Evolutionary conservation across 441 rosid species (phyloP), one percentile per base, ranked within the genome.

Genomic region (Metrosideros polymorpha): DNA sequence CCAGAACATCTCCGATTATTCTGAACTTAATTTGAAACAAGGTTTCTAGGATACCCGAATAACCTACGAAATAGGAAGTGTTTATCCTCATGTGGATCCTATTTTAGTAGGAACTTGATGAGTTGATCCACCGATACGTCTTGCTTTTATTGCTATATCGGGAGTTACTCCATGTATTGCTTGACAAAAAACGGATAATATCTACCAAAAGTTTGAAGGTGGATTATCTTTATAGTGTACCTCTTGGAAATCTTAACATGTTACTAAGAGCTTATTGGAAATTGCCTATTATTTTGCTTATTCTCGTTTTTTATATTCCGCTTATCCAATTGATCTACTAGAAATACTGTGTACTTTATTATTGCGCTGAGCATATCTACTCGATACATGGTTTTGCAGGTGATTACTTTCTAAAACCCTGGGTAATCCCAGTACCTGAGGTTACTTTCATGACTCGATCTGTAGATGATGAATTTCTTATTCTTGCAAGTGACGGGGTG

Each of bases 401-500:
- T 6, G 84, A 83, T 55, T 42, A n/a, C 39, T 51, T 29, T 55
- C 59, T 83, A 42, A 83, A 83, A 35, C 84, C 84, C 39, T 83
- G n/a, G 45, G 57, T 83, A 22, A 52, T 83, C 84, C 27, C 84
- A 52, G 84, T 50, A 30, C 84, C 84, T 39, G 84, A 83, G 45
- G 6, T 83, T 52, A 50, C 57, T 39, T 35, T 83, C 84, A 52
- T 53, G 9, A 24, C 84, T 52, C 63, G 49, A 55, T 35, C 84
- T 42, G 59, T 27, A 32, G 84, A 83, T 13, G 42, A 56, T 42
- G 87, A 86, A 50, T 89, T 85, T 77, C 82, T 89, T 83, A 86
- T 86, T 83, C 17, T 89, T 83, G 90, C 88, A 54, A 89, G 85
- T 47, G 90, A 89, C n/a, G 90, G 90, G 30, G 84, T 89, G 6